Conservation (phyloP, 139 green algal genomes). For the Chlamydomonas schloesseri region DNA sequence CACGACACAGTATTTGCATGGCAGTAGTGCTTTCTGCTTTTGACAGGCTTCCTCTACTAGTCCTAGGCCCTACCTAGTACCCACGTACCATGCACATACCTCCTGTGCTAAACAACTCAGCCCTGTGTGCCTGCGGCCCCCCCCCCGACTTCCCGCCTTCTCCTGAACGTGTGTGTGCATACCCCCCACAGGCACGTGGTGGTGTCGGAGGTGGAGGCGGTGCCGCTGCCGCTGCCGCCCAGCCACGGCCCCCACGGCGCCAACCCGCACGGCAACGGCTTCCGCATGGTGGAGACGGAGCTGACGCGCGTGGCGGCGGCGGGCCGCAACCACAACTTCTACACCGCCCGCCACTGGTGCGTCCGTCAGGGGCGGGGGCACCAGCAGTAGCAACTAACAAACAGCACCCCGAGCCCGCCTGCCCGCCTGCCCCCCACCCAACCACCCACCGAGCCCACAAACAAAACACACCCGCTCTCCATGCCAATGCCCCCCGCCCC, state of each 20-base stretch:
- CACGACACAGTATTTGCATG: no score
- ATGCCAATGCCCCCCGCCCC: background rate
- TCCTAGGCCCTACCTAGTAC: background rate
- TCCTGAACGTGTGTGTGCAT: no score
- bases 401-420: no score
- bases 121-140: no score
- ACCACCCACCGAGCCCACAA: no score
- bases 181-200: constrained; percentile 60
- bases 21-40: background rate
- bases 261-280: constrained; percentile 86
- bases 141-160: no score
- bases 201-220: constrained; percentile 73
- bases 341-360: constrained; percentile 71
- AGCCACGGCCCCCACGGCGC: background rate
- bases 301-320: constrained; percentile 62
- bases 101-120: no score
- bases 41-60: background rate
- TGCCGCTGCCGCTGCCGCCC: constrained; percentile 69
- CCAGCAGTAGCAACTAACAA: background rate
- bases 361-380: background rate
- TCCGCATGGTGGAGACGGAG: constrained; percentile 73
- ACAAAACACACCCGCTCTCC: background rate
- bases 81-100: constrained; percentile 31
- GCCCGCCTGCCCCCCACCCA: no score
- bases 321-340: constrained; percentile 56